Conservation (phyloP, 2,329 filamentous ascomycete species). For the Colletotrichum agaves region DNA sequence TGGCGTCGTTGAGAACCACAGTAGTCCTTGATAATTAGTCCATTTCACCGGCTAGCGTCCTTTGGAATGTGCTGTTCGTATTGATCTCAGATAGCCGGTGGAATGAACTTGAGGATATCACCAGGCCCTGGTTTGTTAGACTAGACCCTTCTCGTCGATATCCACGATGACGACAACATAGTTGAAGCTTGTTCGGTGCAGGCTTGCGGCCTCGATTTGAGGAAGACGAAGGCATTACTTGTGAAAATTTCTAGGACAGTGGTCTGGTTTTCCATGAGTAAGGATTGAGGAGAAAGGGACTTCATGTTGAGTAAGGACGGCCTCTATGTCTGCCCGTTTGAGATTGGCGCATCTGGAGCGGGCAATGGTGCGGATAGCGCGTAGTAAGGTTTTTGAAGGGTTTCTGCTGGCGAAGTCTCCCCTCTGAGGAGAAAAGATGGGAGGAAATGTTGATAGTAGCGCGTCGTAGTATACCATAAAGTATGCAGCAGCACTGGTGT, state of each 20-base stretch:
- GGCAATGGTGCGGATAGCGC: background rate
- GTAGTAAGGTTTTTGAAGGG: slow-evolving; percentile 8
- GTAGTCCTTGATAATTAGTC: slow-evolving; percentile 3
- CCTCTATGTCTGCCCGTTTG: slow-evolving; percentile 4
- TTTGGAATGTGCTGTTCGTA: background rate
- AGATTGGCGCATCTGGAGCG: slow-evolving; percentile 12
- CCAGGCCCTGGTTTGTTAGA: background rate
- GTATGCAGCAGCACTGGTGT: too few relatives aligned
- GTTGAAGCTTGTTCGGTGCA: background rate
- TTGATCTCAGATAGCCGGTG: background rate
- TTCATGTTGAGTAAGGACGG: slow-evolving; percentile 12
- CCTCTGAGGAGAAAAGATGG: slow-evolving; percentile 16
- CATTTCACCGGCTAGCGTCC: background rate
- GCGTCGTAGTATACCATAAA: background rate
- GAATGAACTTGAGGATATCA: background rate
- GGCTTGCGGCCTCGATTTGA: background rate
- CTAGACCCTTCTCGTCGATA: background rate
- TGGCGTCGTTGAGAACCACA: background rate
- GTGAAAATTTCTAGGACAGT: background rate
- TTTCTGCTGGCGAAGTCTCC: slow-evolving; percentile 3
- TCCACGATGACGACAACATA: background rate
- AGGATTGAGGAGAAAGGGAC: background rate
- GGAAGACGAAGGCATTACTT: slow-evolving; percentile 2
- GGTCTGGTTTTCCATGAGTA: slow-evolving; percentile 20
- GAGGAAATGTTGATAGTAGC: background rate